phyloP scores from a whole-genome alignment of 2,329 filamentous ascomycete genomes.

The Pseudocercospora vitis region DNA sequence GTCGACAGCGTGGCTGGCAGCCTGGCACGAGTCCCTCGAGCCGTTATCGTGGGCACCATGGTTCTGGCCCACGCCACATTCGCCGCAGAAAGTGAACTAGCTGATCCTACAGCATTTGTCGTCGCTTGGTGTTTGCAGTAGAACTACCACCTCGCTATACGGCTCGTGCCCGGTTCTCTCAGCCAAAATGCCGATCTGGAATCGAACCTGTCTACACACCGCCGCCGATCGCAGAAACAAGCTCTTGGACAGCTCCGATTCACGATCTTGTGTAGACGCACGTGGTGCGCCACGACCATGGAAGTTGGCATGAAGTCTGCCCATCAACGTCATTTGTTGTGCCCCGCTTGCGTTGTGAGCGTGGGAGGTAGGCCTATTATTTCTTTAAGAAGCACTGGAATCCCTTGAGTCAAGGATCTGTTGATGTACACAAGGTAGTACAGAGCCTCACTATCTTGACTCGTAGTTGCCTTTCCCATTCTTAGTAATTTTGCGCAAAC shows the following conservation, averaged over 20 bases:
- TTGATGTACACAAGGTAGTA: neutral
- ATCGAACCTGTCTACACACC: neutral
- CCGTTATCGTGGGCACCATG: too few relatives aligned
- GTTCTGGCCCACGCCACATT: neutral
- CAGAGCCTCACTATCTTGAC: constrained; percentile 8
- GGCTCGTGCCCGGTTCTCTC: neutral
- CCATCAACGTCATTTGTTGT: constrained; percentile 2
- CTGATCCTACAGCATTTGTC: neutral
- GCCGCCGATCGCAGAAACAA: neutral
- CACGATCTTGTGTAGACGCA: constrained; percentile 7
- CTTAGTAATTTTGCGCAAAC: neutral
- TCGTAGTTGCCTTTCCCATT: neutral
- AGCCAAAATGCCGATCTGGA: neutral
- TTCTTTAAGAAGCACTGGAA: constrained; percentile 5
- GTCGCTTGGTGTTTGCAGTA: too few relatives aligned
- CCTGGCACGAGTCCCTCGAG: too few relatives aligned
- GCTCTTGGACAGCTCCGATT: constrained; percentile 2
- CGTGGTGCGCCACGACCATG: constrained; percentile 1
- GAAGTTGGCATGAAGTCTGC: constrained; percentile 5
- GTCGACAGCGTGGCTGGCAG: too few relatives aligned
- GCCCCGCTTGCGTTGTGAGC: constrained; percentile 13
- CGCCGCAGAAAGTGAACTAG: neutral
- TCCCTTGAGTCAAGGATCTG: constrained; percentile 4
- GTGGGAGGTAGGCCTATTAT: constrained; percentile 2
- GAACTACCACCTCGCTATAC: neutral